These are phyloP conservation scores for Pythium volutum DNA, from an alignment of 352 stramenopile genomes.

Conservation along the genomic window DNA sequence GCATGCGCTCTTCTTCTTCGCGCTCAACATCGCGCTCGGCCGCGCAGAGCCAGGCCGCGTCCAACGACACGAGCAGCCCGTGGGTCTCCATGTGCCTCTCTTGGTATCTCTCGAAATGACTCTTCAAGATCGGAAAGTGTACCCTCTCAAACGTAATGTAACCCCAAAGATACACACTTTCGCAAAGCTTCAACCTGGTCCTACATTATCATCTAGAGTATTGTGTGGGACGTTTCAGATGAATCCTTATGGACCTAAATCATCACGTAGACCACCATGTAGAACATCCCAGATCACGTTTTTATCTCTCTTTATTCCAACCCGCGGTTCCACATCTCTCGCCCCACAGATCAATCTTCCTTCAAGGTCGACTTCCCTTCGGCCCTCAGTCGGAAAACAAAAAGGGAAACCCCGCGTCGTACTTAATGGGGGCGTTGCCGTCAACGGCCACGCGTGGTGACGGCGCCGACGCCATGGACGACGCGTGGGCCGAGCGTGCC, in stretches of 20 bases:
- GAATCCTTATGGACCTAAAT: not conserved
- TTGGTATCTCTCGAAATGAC: slow-evolving; percentile 2
- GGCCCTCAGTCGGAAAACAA: too few relatives aligned
- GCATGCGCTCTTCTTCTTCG: slow-evolving; percentile 40
- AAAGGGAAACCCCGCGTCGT: too few relatives aligned
- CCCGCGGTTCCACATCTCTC: too few relatives aligned
- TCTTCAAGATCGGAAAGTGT: slow-evolving; percentile 20
- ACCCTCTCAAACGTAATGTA: not conserved
- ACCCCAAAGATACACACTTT: too few relatives aligned
- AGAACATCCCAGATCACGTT: too few relatives aligned
- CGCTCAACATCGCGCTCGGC: slow-evolving; percentile 50
- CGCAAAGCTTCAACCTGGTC: too few relatives aligned
- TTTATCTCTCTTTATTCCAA: too few relatives aligned
- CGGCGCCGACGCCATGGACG: slow-evolving; percentile 3
- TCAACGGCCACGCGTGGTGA: not conserved
- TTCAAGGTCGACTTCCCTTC: too few relatives aligned
- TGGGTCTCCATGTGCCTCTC: slow-evolving; percentile 29
- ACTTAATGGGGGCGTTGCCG: too few relatives aligned
- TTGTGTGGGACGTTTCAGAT: too few relatives aligned
- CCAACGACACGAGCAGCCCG: slow-evolving; percentile 33
- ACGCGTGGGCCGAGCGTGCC: slow-evolving; percentile 11
- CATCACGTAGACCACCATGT: too few relatives aligned
- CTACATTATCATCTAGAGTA: not conserved
- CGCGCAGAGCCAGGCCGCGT: slow-evolving; percentile 59
- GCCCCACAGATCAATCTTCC: too few relatives aligned